Base-by-base conservation (phyloP, 176 grass and related monocot genomes). In the Oryza meridionalis region DNA sequence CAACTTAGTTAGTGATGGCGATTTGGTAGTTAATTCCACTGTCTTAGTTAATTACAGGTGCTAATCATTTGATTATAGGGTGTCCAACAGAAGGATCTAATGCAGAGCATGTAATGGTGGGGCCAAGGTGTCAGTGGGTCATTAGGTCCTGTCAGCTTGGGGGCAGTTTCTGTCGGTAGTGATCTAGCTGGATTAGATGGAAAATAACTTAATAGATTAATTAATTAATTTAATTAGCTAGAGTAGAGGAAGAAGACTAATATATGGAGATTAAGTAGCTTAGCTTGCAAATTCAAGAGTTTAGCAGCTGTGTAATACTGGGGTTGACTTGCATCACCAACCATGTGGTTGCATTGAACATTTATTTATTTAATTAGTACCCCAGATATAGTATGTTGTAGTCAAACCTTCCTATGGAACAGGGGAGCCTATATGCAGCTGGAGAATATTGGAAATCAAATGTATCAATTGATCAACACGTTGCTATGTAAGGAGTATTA, bases 321-420 rank as follows among this genome's bases (percentile, higher is more conserved):
- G 42, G 67, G 55, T 79, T 86, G 76, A 79, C 84, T 79, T 86
- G 25, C 51, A 65, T 11, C 24, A 65, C 8, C 84, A 55, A 38
- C 33, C 67, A 27, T 78, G 74, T 78, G 66, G 65, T 27, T 70
- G 50, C 67, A 22, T 33, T 78, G 25, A 51, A 85, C 66, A 70
- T 78, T 70, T 70, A 70, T 78, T 70, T 70, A 11, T 31, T 31
- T 31, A n/a, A 32, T 26, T 55, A 58, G 6, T 22, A 31, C 14
- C 53, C 5, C 13, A 58, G 15, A 13, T 43, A 77, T 0, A 38
- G 58, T 27, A 44, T 84, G 10, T 75, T 75, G 17, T 75, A 29
- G 72, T 75, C 27, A 75, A 55, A 16, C 67, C 8, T 51, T 55
- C 51, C 51, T 55, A 49, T 49, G 46, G 46, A 55, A 70, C 9